Base-by-base conservation (phyloP, 1,139 yeast genomes). In the Geotrichum citri-aurantii region DNA sequence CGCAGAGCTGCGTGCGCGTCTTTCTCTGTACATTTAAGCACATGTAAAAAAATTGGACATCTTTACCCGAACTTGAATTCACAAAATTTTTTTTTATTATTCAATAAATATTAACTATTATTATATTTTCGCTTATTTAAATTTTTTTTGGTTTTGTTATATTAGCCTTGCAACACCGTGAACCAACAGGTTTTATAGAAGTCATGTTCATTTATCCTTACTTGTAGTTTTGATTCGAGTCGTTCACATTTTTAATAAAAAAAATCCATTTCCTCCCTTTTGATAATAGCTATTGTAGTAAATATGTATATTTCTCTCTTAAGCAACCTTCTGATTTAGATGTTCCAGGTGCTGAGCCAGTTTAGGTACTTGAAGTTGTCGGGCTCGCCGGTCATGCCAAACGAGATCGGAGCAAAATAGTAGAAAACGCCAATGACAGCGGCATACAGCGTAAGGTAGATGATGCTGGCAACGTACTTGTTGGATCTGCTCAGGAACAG, bases 351-450 rank as follows among this genome's bases (percentile, higher is more conserved):
- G 47, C 79, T 73, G 66, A 93, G 79, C 81, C 93, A 81, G 72
- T 88, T 84, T 76, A 93, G 79, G 75, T 90, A 83, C 56, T 76
- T 74, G 79, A 80, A 93, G 62, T 89, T 76, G 37, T 75, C 72
- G 61, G 83, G 81, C 60, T 90, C 86, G 54, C 97, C 97, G 59
- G 79, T 85, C 95, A 95, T 85, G 70, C 99, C 99, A 69, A 88
- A 88, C 1, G 96, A 82, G 58, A 93, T 77, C 68, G 88, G 88
- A 65, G 90, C 79, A 75, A 88, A 87, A 72, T 81, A 79, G 76
- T 83, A 77, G 79, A 90, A 93, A 59, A 84, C 77, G 44, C 84
- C 89, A 63, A 83, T 77, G 51, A 88, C 85, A 57, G 79, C 70
- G 3, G 79, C 79, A 66, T 82, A 85, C 66, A 84, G 79, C 7